A percentile compares a stretch with the other conserved stretches of the same genome.
Evolutionary conservation across 73 alveolate species (phyloP).

Genomic region (Uronychia binucleata): DNA sequence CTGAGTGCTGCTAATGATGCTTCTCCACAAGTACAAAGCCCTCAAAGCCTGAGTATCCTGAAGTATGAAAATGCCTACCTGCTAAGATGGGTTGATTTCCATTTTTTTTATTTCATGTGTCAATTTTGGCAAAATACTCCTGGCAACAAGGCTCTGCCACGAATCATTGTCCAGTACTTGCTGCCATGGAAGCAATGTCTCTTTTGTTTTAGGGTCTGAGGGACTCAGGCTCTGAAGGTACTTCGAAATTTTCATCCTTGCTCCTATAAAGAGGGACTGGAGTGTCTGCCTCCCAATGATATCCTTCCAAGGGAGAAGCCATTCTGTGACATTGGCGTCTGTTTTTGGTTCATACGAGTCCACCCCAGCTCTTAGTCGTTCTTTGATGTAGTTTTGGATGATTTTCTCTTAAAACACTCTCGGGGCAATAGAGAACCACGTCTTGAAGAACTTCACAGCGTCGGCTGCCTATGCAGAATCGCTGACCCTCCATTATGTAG

Average conservation of each 20-base stretch:
- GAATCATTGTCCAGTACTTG: neutral
- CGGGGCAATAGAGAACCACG: neutral
- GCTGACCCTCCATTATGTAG: neutral
- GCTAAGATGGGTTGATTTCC: slow-evolving; percentile 11
- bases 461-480: neutral
- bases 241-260: neutral
- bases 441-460: neutral
- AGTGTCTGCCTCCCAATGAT: neutral
- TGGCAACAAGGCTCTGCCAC: slow-evolving; percentile 4
- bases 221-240: neutral
- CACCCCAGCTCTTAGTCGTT: neutral
- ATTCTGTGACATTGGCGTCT: neutral
- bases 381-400: neutral
- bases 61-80: neutral
- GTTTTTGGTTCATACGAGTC: neutral
- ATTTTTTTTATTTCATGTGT: neutral
- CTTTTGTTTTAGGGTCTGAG: neutral
- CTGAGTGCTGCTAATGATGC: too few species aligned
- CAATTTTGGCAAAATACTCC: slow-evolving; percentile 7
- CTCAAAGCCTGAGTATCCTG: slow-evolving; percentile 12
- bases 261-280: neutral
- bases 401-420: neutral
- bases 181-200: neutral
- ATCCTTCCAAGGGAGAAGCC: neutral
- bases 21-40: neutral